These are phyloP conservation scores for Rhizopogon roseolus DNA, from an alignment of 768 basidiomycete species.

Conservation along the genomic window DNA sequence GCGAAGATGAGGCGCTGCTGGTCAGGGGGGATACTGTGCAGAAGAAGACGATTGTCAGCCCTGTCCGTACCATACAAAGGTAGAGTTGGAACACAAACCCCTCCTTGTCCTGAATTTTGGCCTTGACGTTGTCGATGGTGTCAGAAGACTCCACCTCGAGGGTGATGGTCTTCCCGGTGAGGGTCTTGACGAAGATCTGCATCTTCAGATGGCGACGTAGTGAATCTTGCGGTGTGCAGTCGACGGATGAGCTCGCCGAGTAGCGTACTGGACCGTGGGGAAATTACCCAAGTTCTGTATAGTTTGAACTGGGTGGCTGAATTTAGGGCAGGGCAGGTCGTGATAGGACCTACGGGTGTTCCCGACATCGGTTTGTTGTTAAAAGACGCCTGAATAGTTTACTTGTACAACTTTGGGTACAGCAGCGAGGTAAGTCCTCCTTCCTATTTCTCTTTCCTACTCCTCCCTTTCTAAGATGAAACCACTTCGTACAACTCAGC, in stretches of 20 bases:
- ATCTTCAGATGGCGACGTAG: conserved; percentile 25
- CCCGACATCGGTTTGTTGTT: not conserved
- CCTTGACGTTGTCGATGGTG: conserved; percentile 96
- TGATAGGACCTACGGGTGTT: conserved; percentile 2
- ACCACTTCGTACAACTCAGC: conserved; percentile 47
- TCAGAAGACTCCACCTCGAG: conserved; percentile 97
- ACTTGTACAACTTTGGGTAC: not conserved
- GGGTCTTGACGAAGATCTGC: conserved; percentile 85
- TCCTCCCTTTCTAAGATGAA: conserved; percentile 21
- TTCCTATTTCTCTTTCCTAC: not conserved
- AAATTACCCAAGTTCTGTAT: conserved; percentile 21
- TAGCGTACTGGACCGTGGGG: conserved; percentile 13
- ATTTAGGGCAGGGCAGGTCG: conserved; percentile 19
- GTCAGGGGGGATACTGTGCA: conserved; percentile 79
- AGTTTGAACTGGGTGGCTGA: conserved; percentile 24
- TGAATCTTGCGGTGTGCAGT: not conserved
- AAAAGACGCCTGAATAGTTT: no score
- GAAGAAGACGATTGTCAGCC: not conserved
- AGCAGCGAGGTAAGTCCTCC: conserved; percentile 2
- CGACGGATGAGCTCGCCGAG: conserved; percentile 4
- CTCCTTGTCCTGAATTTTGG: conserved; percentile 76
- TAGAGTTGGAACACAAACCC: conserved; percentile 49
- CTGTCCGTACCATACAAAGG: conserved; percentile 42
- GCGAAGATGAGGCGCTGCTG: conserved; percentile 96
- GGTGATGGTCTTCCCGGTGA: conserved; percentile 97